Evolutionary conservation across 148 eudicot species (phyloP).

Genomic region (Rheum nobile): DNA sequence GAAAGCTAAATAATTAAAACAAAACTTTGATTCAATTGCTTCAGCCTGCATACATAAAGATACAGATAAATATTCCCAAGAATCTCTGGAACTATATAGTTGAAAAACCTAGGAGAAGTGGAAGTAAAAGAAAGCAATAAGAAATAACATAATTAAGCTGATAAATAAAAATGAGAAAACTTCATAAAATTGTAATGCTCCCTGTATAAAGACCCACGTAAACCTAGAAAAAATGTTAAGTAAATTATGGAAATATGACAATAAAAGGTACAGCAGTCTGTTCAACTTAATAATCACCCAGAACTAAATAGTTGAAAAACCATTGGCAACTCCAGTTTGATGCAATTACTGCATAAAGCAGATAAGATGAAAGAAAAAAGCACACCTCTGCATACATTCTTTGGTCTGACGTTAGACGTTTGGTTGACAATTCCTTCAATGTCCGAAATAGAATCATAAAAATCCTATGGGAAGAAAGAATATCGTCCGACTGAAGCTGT

Average conservation of each 20-base stretch:
- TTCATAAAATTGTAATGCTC: background rate
- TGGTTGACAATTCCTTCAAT: conserved; percentile 84
- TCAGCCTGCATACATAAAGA: background rate
- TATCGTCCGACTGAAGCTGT: conserved; percentile 78
- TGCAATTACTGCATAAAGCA: background rate
- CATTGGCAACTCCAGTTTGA: background rate
- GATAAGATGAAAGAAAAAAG: background rate
- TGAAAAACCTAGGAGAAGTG: background rate
- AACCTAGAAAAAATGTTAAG: background rate
- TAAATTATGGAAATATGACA: background rate
- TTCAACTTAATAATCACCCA: background rate
- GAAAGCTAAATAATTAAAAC: background rate
- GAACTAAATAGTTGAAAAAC: no score
- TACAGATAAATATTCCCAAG: background rate
- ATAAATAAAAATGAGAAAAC: background rate
- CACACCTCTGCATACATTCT: conserved; percentile 77
- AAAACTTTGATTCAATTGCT: background rate
- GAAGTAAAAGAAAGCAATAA: background rate
- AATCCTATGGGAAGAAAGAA: conserved; percentile 81
- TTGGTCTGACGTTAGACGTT: conserved; percentile 87
- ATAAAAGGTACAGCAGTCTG: background rate
- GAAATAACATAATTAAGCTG: background rate
- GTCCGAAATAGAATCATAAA: conserved; percentile 85
- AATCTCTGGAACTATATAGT: background rate
- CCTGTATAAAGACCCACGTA: background rate